Evolutionary conservation across 306 rosid species (phyloP), one percentile per base, ranked within the genome.

Genomic region (Prunus kanzakura): DNA sequence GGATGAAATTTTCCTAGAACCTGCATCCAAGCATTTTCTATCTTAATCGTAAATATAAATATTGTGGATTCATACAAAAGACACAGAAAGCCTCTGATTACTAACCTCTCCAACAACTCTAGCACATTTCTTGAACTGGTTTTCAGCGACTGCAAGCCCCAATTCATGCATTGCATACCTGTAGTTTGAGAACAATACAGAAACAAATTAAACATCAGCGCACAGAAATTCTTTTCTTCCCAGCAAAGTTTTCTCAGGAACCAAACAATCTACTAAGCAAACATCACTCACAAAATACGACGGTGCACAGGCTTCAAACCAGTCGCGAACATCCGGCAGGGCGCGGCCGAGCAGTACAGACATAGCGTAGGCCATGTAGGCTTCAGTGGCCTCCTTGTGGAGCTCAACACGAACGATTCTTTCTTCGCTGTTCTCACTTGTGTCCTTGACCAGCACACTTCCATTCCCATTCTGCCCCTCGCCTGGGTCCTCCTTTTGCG

Each of bases 81-180:
- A 55, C 50, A 62, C 11, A 19, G 20, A 57, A 35, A 70, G 78
- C 25, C 22, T 27, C 29, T 20, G 27, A 73, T 69, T 47, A 74
- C 74, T 76, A 79, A 90, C 98, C 99, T 95, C 99, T 88, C 99
- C 99, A 83, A 95, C 99, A 74, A 95, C 99, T 88, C 99, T 90
- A 22, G 99, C 99, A 76, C 99, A 90, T 88, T 95, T 95, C 96
- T 86, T 91, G 87, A 90, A 95, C n/a, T 2, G 99, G 96, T 80
- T 89, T 95, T 75, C 87, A n/a, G 86, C 2, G 99, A 95, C n/a
- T 25, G 92, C 74, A 79, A 95, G 92, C 43, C 99, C 95, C 67
- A 95, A 87, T 85, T 92, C 99, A 38, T 95, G 97, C 99, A 95
- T 95, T 46, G 99, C 99, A 79, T 84, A 95, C 80, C 99, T 92